Evolutionary conservation across 305 asterid species (phyloP), one percentile per base, ranked within the genome.

Genomic region (Ilex paraguariensis): DNA sequence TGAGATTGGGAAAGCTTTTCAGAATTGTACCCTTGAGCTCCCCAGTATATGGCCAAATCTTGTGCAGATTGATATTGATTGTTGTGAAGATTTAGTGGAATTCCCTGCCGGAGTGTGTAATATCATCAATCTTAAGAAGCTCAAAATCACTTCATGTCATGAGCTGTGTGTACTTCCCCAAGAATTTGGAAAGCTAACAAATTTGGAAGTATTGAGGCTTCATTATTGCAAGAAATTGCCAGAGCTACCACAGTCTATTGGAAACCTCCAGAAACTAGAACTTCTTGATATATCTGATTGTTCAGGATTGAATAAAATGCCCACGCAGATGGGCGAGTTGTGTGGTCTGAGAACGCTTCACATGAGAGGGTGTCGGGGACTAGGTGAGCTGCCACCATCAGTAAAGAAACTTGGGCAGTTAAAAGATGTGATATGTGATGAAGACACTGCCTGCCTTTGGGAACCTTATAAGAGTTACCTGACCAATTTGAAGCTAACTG

Each of bases 221-320:
- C 72, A 68, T 58, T 67, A 74, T 7, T 72, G 81, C n/a, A 67
- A 72, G 14, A 55, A 57, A 2, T 40, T 76, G 59, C 28, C 12
- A 14, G 58, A 65, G 51, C 58, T 76, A 31, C 81, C 81, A 0
- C 55, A 64, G 42, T 76, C 81, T 12, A 62, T 72, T 13, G 71
- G 40, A 46, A 50, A 52, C 31, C 77, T 76, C 32, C 60, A 9
- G 17, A 65, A 54, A 33, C 55, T 72, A 12, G 36, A 28, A 31
- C 64, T 57, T 42, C 56, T 76, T 10, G 75, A 76, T 56, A 56
- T 72, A 54, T 76, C 73, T 31, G 77, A 72, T 28, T 76, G 81
- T 68, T 68, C 65, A 48, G 69, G 51, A 21, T 59, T 76, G 44
- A 65, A 56, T 5, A 16, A 7, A 11, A 52, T 76, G 57, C 77